These are phyloP conservation scores for Blastomyces percursus DNA, from an alignment of 2,329 filamentous ascomycete genomes.

Conservation along the genomic window DNA sequence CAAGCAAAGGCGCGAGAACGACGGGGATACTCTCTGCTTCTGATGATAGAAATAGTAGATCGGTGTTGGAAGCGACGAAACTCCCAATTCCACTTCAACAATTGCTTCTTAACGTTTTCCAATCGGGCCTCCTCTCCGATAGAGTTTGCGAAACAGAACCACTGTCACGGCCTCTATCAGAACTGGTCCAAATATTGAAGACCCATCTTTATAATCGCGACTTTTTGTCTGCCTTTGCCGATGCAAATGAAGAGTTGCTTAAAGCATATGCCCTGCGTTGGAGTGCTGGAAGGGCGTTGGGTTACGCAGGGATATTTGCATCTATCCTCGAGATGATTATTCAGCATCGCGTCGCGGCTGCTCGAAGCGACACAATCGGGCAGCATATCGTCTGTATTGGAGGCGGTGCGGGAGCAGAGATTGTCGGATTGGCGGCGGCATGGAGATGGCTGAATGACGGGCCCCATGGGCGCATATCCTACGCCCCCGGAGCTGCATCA, in stretches of 20 bases:
- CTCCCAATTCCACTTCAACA: conserved; percentile 52
- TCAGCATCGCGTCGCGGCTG: conserved; percentile 1
- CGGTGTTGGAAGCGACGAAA: conserved; percentile 5
- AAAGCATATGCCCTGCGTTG: conserved; percentile 80
- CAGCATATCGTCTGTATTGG: conserved; percentile 47
- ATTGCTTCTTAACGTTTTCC: conserved; percentile 62
- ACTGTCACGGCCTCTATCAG: conserved; percentile 37
- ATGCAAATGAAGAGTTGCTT: conserved; percentile 54
- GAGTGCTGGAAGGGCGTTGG: conserved; percentile 77
- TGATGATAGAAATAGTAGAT: neutral
- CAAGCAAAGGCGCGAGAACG: neutral
- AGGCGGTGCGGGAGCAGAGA: conserved; percentile 55
- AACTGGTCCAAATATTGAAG: conserved; percentile 70
- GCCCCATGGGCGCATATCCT: neutral
- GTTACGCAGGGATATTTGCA: conserved; percentile 56
- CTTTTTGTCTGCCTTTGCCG: conserved; percentile 63
- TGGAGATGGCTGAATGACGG: conserved; percentile 29
- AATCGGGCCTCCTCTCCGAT: conserved; percentile 44
- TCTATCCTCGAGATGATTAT: conserved; percentile 13
- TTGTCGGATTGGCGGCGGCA: conserved; percentile 51
- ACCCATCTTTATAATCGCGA: conserved; percentile 75
- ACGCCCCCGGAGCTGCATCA: conserved; percentile 2
- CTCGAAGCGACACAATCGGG: neutral
- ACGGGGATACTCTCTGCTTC: neutral
- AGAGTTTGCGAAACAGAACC: conserved; percentile 18